Conservation (phyloP, 1,139 yeast genomes). For the Diutina catenulata region DNA sequence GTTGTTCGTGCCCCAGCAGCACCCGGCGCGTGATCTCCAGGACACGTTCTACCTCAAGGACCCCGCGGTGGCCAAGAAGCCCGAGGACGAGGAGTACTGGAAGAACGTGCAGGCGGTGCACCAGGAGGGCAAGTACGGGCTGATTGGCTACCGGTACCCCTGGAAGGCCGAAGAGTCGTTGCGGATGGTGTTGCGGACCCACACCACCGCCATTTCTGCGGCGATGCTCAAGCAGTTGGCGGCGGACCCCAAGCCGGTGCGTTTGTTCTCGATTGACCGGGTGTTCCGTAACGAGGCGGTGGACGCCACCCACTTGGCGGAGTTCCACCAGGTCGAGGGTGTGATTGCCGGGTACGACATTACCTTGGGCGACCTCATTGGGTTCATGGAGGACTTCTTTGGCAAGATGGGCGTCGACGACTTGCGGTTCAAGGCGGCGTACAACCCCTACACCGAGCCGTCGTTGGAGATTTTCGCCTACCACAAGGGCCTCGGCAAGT, state of each 20-base stretch:
- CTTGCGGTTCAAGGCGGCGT: slow-evolving; percentile 95
- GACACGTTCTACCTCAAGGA: slow-evolving; percentile 96
- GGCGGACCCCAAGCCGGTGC: slow-evolving; percentile 77
- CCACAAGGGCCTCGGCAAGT: slow-evolving; percentile 87
- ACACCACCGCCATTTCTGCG: slow-evolving; percentile 90
- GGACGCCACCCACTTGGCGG: slow-evolving; percentile 99
- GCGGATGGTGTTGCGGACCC: slow-evolving; percentile 90
- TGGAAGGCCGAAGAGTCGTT: slow-evolving; percentile 90
- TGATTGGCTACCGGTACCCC: slow-evolving; percentile 96
- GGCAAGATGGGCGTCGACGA: slow-evolving; percentile 94
- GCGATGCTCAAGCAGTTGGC: slow-evolving; percentile 82
- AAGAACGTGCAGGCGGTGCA: slow-evolving; percentile 74
- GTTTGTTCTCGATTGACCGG: slow-evolving; percentile 92
- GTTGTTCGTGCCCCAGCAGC: slow-evolving; percentile 95
- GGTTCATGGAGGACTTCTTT: slow-evolving; percentile 97
- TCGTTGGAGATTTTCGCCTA: slow-evolving; percentile 95
- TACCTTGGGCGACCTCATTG: slow-evolving; percentile 92
- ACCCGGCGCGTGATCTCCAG: slow-evolving; percentile 98
- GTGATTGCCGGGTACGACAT: slow-evolving; percentile 93
- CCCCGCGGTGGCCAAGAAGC: slow-evolving; percentile 69
- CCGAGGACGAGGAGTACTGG: slow-evolving; percentile 71
- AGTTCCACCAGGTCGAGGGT: slow-evolving; percentile 99
- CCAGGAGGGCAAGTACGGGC: slow-evolving; percentile 82
- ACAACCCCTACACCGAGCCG: slow-evolving; percentile 98
- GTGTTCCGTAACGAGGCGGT: slow-evolving; percentile 99